Conservation (phyloP, 768 basidiomycete genomes). For the Agrocybe pediades region DNA sequence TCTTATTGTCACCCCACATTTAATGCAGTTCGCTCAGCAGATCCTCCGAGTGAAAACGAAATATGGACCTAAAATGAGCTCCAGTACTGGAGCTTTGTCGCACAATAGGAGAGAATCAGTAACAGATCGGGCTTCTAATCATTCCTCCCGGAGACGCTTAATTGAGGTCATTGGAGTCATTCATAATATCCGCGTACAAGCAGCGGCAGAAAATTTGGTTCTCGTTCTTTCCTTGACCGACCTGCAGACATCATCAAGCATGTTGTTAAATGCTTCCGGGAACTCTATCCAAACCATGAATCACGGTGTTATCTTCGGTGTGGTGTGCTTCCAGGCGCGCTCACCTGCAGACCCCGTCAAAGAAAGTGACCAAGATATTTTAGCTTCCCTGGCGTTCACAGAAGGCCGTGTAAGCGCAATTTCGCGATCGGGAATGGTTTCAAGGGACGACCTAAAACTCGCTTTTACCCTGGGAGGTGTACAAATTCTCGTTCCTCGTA, state of each 20-base stretch:
- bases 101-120: constrained; percentile 2
- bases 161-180: constrained; percentile 44
- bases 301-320: constrained; percentile 48
- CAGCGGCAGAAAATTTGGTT: constrained; percentile 69
- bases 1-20: constrained; percentile 52
- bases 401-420: constrained; percentile 48
- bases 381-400: constrained; percentile 60
- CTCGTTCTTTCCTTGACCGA: constrained; percentile 57
- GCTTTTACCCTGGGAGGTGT: constrained; percentile 47
- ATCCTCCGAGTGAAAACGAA: constrained; percentile 51
- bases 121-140: constrained; percentile 11
- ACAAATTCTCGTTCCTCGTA: constrained; percentile 71
- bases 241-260: constrained; percentile 37
- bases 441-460: constrained; percentile 40
- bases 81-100: constrained; percentile 14
- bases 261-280: constrained; percentile 28
- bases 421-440: constrained; percentile 45
- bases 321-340: constrained; percentile 59
- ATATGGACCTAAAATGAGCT: constrained; percentile 21
- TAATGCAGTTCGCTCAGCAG: constrained; percentile 62
- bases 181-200: constrained; percentile 51
- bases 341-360: constrained; percentile 43
- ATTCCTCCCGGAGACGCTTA: constrained; percentile 19
- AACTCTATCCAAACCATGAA: constrained; percentile 45
- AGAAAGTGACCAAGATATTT: constrained; percentile 49